Evolutionary conservation across 2,329 filamentous ascomycete species (phyloP).

Genomic region (Arthrobotrys conoides): DNA sequence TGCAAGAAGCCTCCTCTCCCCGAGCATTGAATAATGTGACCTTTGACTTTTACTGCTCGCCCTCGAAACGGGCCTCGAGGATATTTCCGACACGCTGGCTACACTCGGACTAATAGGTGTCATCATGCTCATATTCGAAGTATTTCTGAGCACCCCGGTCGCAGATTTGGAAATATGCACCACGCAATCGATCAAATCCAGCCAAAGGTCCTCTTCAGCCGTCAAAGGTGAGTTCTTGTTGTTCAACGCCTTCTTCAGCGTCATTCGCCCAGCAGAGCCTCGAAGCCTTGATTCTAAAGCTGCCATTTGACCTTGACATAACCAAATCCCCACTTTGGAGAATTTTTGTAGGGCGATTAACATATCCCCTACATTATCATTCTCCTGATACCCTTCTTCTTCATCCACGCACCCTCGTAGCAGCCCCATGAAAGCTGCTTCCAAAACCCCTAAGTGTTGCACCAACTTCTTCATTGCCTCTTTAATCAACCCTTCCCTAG

Average conservation of each 20-base stretch:
- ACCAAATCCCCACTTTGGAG: slow-evolving; percentile 91
- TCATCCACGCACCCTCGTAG: slow-evolving; percentile 70
- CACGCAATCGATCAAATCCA: slow-evolving; percentile 76
- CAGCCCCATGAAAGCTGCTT: slow-evolving; percentile 82
- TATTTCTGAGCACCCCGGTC: slow-evolving; percentile 48
- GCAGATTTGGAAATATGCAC: slow-evolving; percentile 71
- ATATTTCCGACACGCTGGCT: slow-evolving; percentile 31
- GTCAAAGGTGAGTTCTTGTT: slow-evolving; percentile 66
- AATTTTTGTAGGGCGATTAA: slow-evolving; percentile 88
- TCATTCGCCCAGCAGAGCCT: slow-evolving; percentile 63
- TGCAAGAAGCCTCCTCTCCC: slow-evolving; percentile 73
- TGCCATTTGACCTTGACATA: slow-evolving; percentile 88
- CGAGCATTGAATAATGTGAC: slow-evolving; percentile 52
- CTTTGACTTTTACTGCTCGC: slow-evolving; percentile 56
- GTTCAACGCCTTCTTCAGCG: slow-evolving; percentile 63
- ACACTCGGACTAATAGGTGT: slow-evolving; percentile 45
- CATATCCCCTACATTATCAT: slow-evolving; percentile 78
- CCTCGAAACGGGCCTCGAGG: slow-evolving; percentile 68
- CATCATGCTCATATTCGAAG: slow-evolving; percentile 48
- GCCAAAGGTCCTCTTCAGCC: slow-evolving; percentile 76
- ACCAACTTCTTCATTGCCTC: slow-evolving; percentile 87
- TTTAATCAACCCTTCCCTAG: slow-evolving; percentile 84
- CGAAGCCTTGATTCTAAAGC: slow-evolving; percentile 68
- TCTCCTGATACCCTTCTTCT: slow-evolving; percentile 63
- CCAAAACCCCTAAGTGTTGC: slow-evolving; percentile 83